Evolutionary conservation across 225 moss, liverwort and hornwort genomes (phyloP), one percentile per base, ranked within the genome.

Genomic region (Marchantia paleacea): DNA sequence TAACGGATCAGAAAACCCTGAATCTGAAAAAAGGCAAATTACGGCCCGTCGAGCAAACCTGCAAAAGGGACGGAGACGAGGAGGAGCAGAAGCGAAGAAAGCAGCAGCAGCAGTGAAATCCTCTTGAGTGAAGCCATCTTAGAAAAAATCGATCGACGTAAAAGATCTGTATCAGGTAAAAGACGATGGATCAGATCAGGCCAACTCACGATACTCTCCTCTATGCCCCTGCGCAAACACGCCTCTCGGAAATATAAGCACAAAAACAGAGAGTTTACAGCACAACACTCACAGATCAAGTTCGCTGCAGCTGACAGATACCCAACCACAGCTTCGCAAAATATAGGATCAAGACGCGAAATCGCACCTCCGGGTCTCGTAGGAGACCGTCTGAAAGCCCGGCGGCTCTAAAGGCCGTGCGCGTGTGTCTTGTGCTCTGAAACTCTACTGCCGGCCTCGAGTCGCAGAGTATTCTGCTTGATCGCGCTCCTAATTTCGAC

Each of bases 1-100:
- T n/a, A n/a, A 55, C 22, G 54, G 16, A 18, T 20, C 20, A 18
- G 57, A 75, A 71, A 58, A 52, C 24, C 15, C 51, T 31, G 30
- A 79, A 65, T 50, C 13, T 39, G 39, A 39, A 39, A 39, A 16
- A 58, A 58, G 14, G 5, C 13, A 14, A 58, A 72, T 28, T 28
- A 12, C 67, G 13, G 24, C 62, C 65, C 52, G 20, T n/a, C 69
- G 63, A 66, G 58, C 64, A 29, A 48, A 75, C 62, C 55, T 39
- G 26, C 61, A 29, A 69, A 78, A 14, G 83, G 78, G 30, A 77
- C 83, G 13, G 69, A 74, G 52, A 69, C 78, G 39, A 83, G 47
- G 22, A 86, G 78, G 25, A 76, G 49, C 75, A 81, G 81, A 48
- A 86, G 72, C 47, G 79, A 66, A 69, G 75, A 75, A 11, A 86